phyloP scores from a whole-genome alignment of 2,329 filamentous ascomycete genomes.

The Fusarium coffeatum region DNA sequence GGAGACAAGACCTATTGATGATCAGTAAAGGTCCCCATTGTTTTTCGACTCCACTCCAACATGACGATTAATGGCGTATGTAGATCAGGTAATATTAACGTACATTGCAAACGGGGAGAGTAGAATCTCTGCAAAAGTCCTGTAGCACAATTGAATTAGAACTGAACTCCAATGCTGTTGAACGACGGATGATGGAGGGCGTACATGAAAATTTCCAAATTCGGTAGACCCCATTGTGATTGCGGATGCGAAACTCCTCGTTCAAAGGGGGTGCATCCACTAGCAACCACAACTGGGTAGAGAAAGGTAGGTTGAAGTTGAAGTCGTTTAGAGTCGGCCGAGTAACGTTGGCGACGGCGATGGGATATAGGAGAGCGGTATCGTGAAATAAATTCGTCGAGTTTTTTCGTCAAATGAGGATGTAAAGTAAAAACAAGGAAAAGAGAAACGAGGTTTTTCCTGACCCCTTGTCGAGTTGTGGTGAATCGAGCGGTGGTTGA shows the following conservation, averaged over 20 bases:
- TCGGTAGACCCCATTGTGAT: conserved; percentile 69
- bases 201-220: conserved; percentile 71
- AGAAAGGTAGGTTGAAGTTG: conserved; percentile 1
- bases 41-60: conserved; percentile 34
- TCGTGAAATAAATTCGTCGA: conserved; percentile 15
- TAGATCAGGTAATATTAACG: conserved; percentile 51
- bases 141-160: conserved; percentile 54
- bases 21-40: conserved; percentile 38
- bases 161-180: conserved; percentile 1
- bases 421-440: conserved; percentile 29
- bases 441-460: conserved; percentile 31
- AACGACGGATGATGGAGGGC: conserved; percentile 28
- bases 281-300: conserved; percentile 45
- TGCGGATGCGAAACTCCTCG: conserved; percentile 45
- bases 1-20: conserved; percentile 62
- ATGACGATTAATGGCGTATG: conserved; percentile 17
- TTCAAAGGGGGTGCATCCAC: conserved; percentile 43
- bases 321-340: conserved; percentile 18
- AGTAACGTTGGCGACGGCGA: conserved; percentile 15
- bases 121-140: conserved; percentile 87
- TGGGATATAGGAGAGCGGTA: conserved; percentile 21
- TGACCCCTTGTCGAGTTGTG: conserved; percentile 23
- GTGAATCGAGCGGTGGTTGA: conserved; percentile 28
- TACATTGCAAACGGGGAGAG: conserved; percentile 87
- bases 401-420: conserved; percentile 27